Conservation (phyloP, 305 asterid genomes). For the Fraxinus velutina region DNA sequence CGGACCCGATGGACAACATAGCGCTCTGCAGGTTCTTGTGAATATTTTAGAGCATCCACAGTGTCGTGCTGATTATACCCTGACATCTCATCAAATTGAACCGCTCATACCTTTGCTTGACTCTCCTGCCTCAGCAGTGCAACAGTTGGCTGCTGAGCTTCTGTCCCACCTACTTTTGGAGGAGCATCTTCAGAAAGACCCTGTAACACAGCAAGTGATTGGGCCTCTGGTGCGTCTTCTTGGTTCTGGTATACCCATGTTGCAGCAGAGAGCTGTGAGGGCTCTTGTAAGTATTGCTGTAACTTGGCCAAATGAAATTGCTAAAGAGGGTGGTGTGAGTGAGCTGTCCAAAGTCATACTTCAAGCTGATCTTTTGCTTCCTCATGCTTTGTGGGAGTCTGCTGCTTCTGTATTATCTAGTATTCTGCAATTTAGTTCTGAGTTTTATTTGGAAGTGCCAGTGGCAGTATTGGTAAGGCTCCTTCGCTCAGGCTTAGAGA, state of each 20-base stretch:
- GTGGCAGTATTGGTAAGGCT: slow-evolving; percentile 81
- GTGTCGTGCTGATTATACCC: slow-evolving; percentile 75
- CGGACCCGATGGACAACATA: slow-evolving; percentile 92
- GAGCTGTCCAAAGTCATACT: slow-evolving; percentile 86
- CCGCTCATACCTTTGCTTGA: slow-evolving; percentile 85
- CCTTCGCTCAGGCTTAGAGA: slow-evolving; percentile 74
- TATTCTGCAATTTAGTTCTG: slow-evolving; percentile 78
- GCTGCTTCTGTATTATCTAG: slow-evolving; percentile 76
- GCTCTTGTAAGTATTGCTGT: slow-evolving; percentile 67
- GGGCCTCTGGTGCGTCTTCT: slow-evolving; percentile 72
- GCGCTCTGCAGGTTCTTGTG: slow-evolving; percentile 89
- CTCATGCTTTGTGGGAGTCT: slow-evolving; percentile 82
- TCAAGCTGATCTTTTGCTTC: slow-evolving; percentile 80
- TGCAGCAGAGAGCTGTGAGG: slow-evolving; percentile 80
- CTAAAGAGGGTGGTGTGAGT: slow-evolving; percentile 97
- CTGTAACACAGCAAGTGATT: slow-evolving; percentile 60
- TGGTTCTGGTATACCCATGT: slow-evolving; percentile 63
- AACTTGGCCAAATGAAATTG: slow-evolving; percentile 91
- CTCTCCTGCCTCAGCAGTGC: slow-evolving; percentile 79
- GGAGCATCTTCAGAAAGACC: slow-evolving; percentile 80
- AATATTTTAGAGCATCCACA: slow-evolving; percentile 93
- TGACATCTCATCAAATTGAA: slow-evolving; percentile 74
- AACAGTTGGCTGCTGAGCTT: slow-evolving; percentile 81
- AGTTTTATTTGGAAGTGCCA: slow-evolving; percentile 78
- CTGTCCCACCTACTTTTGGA: slow-evolving; percentile 71